phyloP scores from a whole-genome alignment of 495 filamentous ascomycete genomes.

The Tuber borchii region DNA sequence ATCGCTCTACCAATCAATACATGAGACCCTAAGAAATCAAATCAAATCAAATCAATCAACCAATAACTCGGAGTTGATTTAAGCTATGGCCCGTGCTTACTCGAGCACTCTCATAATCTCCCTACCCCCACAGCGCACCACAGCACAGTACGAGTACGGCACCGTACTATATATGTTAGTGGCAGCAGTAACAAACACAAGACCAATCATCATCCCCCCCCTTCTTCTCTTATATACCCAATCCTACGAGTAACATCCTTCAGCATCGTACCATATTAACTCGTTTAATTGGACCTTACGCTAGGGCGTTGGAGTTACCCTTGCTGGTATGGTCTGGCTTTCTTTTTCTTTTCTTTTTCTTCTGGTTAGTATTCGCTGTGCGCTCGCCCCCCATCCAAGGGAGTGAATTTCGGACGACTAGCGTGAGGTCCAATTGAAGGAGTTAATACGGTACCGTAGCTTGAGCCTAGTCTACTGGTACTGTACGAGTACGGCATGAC shows the following conservation, averaged over 20 bases:
- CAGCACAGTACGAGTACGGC: not conserved
- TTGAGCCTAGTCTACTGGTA: not conserved
- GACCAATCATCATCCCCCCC: not conserved
- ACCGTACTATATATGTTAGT: too few species aligned
- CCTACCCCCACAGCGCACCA: not conserved
- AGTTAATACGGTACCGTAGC: not conserved
- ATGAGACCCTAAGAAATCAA: not conserved
- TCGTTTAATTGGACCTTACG: too few species aligned
- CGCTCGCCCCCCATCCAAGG: too few species aligned
- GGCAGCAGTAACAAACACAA: not conserved
- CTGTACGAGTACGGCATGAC: not conserved
- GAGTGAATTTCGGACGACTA: too few species aligned
- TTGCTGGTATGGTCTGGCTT: too few species aligned
- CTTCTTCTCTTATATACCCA: not conserved
- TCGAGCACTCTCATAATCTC: not conserved
- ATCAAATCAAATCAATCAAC: not conserved
- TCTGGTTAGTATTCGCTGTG: too few species aligned
- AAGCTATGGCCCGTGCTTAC: not conserved
- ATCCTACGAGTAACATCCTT: not conserved
- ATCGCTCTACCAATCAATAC: not conserved
- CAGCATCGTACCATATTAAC: too few species aligned
- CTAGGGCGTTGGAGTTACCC: too few species aligned
- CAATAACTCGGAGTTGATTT: not conserved
- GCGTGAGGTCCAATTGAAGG: too few species aligned
- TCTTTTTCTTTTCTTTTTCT: too few species aligned